Evolutionary conservation across 177 flowering plant genomes (phyloP).

Genomic region (Vitis hybrid): DNA sequence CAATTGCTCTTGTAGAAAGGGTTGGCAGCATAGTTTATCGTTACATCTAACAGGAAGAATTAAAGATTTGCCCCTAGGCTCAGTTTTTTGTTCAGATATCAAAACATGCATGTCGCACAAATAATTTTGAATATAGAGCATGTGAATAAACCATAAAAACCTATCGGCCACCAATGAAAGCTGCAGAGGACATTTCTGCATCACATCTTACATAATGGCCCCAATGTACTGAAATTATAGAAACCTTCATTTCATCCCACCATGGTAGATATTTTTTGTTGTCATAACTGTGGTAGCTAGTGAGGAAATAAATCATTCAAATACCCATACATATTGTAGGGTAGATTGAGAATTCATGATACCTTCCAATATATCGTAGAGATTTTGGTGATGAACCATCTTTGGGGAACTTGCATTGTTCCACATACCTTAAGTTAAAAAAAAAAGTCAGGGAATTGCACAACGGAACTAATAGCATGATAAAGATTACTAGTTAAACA

Average conservation of each 20-base stretch:
- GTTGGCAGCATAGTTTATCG: too few species aligned
- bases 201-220: neutral
- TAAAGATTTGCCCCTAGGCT: too few species aligned
- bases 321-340: neutral
- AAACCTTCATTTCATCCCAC: neutral
- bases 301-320: neutral
- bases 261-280: neutral
- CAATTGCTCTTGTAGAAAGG: too few species aligned
- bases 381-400: conserved; percentile 91
- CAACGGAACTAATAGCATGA: neutral
- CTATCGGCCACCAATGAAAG: neutral
- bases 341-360: conserved; percentile 6
- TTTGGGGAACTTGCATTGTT: conserved; percentile 84
- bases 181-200: neutral
- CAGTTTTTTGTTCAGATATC: neutral
- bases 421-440: conserved; percentile 62
- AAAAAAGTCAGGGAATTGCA: neutral
- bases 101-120: neutral
- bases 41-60: too few species aligned
- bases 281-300: neutral
- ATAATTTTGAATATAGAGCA: neutral
- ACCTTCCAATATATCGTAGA: conserved; percentile 95
- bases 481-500: conserved; percentile 14
- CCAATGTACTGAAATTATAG: neutral
- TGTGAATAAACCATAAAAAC: neutral